Conservation (phyloP, 2,329 filamentous ascomycete species). For the Colletotrichum cordylinicola region DNA sequence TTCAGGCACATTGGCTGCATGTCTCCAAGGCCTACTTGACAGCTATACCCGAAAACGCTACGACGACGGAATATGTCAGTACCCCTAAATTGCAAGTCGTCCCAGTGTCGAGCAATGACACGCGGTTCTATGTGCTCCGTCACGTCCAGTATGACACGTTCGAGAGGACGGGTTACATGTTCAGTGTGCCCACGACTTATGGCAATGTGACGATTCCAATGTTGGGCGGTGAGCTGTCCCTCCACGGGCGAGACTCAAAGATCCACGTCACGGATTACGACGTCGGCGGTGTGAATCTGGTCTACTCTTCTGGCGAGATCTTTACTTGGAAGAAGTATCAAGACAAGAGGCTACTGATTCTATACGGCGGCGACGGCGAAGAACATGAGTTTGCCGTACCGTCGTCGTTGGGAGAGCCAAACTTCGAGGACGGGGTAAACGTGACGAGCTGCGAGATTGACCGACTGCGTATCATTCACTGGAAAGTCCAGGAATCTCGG, state of each 20-base stretch:
- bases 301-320: conserved; percentile 72
- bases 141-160: conserved; percentile 66
- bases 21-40: not conserved
- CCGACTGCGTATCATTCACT: not conserved
- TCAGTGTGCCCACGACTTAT: conserved; percentile 59
- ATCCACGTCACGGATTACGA: conserved; percentile 69
- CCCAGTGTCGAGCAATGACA: conserved; percentile 49
- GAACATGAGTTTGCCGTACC: conserved; percentile 62
- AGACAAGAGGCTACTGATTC: conserved; percentile 59
- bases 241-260: conserved; percentile 66
- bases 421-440: not conserved
- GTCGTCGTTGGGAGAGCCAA: conserved; percentile 9
- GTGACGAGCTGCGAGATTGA: not conserved
- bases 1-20: conserved; percentile 52
- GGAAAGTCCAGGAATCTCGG: conserved; percentile 8
- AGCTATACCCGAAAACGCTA: not conserved
- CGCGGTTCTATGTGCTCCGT: conserved; percentile 67
- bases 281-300: conserved; percentile 59
- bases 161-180: conserved; percentile 61
- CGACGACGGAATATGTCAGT: not conserved
- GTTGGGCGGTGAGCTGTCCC: conserved; percentile 54
- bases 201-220: conserved; percentile 62
- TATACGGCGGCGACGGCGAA: conserved; percentile 66
- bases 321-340: conserved; percentile 69
- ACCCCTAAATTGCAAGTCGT: not conserved